Evolutionary conservation across 83 land plant species (phyloP), one percentile per base, ranked within the genome.

Genomic region (Diphasiastrum complanatum): DNA sequence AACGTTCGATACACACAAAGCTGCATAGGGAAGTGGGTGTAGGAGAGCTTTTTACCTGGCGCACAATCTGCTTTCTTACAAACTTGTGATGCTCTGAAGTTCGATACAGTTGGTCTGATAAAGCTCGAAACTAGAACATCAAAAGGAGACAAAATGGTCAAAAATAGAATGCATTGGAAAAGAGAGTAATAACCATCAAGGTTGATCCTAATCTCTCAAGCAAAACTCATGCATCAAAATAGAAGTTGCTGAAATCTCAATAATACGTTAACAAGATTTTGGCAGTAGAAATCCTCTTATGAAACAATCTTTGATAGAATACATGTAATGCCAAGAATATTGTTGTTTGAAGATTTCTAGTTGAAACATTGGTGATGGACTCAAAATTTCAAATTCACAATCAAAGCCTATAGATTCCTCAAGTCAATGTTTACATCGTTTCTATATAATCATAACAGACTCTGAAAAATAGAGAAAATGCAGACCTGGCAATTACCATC

Each of bases 401-500:
- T 46, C 31, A 30, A 14, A 56, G 12, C 0, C 14, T 28, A 58
- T 18, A 8, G 33, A 14, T 12, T 25, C 5, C 16, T 29, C n/a
- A 47, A 11, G 50, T 45, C 27, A 14, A 19, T 12, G 4, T 18
- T 41, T 14, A 61, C n/a, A 23, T 19, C 60, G 33, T 8, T 20
- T 29, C 6, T 41, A 6, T 30, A 12, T 1, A 22, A 33, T 31
- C 12, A 64, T 19, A 14, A 28, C 27, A 30, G 19, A 12, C 19
- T 28, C 22, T 34, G 11, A 45, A 23, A 55, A 22, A 33, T 31
- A 8, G 47, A 23, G 23, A 54, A 40, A 31, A 40, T 26, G 30
- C 79, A 45, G 32, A 87, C 95, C 91, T 89, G 95, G 68, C 95
- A 89, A 53, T 89, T 89, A 6, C 95, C 95, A 77, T 89, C 95